Percentiles rank a stretch among this genome's conserved stretches.
Conservation (phyloP, 2,329 filamentous ascomycete species). For the Ophiostoma triangulosporum region DNA sequence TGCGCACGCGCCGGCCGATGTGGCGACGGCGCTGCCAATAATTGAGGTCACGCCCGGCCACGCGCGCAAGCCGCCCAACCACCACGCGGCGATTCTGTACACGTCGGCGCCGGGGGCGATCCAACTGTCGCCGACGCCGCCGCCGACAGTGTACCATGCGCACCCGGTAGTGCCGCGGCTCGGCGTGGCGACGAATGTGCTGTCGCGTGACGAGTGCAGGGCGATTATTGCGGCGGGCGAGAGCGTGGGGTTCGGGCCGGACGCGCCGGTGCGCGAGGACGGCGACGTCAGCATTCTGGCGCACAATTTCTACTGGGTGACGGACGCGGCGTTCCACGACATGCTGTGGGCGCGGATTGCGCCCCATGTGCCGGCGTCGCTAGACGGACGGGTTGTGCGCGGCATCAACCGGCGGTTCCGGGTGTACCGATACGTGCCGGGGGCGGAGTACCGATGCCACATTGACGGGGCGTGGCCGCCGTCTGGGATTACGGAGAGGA, state of each 20-base stretch:
- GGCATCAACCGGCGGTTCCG: conserved; percentile 58
- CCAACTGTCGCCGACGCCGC: conserved; percentile 29
- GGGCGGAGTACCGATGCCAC: conserved; percentile 57
- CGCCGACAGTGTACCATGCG: conserved; percentile 33
- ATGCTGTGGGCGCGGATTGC: conserved; percentile 48
- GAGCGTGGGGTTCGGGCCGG: conserved; percentile 50
- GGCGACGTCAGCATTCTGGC: conserved; percentile 52
- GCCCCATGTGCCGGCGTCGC: conserved; percentile 38
- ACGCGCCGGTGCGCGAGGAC: conserved; percentile 52
- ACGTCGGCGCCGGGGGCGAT: conserved; percentile 45
- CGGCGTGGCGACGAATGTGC: conserved; percentile 43
- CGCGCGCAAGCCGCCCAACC: conserved; percentile 53
- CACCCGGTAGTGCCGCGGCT: conserved; percentile 52
- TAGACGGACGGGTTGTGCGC: conserved; percentile 43
- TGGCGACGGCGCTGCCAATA: conserved; percentile 34
- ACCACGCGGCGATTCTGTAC: conserved; percentile 52
- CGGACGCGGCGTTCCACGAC: conserved; percentile 49
- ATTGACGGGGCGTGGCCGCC: conserved; percentile 64
- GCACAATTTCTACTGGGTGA: conserved; percentile 63
- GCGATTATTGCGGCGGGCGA: conserved; percentile 55
- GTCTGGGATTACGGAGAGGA: conserved; percentile 40
- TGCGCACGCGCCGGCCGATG: conserved; percentile 20
- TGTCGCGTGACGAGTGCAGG: conserved; percentile 48
- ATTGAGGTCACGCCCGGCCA: conserved; percentile 48
- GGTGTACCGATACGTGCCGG: conserved; percentile 59